Evolutionary conservation across 2,329 filamentous ascomycete genomes (phyloP).

Genomic region (Cryphonectria naterciae): DNA sequence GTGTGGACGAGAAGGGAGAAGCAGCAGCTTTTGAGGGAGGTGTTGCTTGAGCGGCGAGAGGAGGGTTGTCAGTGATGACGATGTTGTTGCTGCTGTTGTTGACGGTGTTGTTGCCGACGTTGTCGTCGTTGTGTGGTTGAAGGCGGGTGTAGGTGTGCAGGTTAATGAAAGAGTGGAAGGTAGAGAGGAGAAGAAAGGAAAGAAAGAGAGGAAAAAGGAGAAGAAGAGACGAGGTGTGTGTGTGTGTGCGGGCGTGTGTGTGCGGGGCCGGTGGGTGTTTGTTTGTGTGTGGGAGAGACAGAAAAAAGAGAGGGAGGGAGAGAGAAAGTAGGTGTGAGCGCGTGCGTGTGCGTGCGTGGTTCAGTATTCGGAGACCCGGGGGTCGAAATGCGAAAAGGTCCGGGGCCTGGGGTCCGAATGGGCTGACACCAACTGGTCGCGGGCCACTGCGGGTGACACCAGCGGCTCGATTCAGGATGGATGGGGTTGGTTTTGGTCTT

Average conservation of each 20-base stretch:
- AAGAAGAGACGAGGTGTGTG: background rate
- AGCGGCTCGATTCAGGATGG: background rate
- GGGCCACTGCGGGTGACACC: slow-evolving; percentile 15
- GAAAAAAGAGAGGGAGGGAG: background rate
- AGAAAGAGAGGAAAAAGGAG: too few relatives aligned
- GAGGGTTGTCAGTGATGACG: background rate
- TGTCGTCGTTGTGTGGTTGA: background rate
- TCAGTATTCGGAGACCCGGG: slow-evolving; percentile 26
- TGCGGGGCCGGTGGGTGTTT: background rate
- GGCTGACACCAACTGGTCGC: slow-evolving; percentile 16
- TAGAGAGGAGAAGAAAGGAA: background rate
- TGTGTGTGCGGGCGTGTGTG: background rate
- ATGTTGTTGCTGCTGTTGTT: background rate
- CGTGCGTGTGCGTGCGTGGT: background rate
- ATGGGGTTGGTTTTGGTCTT: background rate
- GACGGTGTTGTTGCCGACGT: too few relatives aligned
- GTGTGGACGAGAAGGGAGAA: background rate
- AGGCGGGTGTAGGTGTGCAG: background rate
- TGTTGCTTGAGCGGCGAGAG: background rate
- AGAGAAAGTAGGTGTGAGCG: background rate
- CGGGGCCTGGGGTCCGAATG: slow-evolving; percentile 21
- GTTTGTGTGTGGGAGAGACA: background rate
- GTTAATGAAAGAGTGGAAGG: background rate
- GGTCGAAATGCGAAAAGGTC: slow-evolving; percentile 21
- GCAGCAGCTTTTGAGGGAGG: background rate